phyloP scores from a whole-genome alignment of 2,329 filamentous ascomycete species.

The Neoarthrinium moseri region DNA sequence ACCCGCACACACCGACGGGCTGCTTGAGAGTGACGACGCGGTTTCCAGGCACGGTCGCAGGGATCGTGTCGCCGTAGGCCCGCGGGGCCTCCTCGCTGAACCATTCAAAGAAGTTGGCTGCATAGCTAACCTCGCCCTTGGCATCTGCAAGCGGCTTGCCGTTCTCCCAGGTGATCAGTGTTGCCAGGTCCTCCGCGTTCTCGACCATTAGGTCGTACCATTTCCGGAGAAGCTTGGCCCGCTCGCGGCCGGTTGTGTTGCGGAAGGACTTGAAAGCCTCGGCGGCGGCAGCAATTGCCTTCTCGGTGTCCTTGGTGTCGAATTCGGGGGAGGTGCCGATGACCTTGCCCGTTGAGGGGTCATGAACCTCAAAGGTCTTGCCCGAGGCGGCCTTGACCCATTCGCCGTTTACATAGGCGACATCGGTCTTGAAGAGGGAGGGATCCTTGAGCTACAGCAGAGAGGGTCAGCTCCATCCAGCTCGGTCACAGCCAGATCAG shows the following conservation, averaged over 20 bases:
- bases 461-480: constrained; percentile 8
- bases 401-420: constrained; percentile 86
- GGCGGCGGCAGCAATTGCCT: constrained; percentile 80
- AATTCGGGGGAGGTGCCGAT: constrained; percentile 88
- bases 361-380: constrained; percentile 85
- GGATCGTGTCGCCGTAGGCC: constrained; percentile 73
- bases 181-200: constrained; percentile 78
- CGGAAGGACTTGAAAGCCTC: constrained; percentile 72
- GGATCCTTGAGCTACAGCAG: constrained; percentile 66
- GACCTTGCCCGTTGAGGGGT: constrained; percentile 78
- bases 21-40: constrained; percentile 78
- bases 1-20: constrained; percentile 77
- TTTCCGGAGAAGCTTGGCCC: constrained; percentile 69
- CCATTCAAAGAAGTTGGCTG: constrained; percentile 77
- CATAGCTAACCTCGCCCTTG: constrained; percentile 69
- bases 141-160: constrained; percentile 80
- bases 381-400: constrained; percentile 85
- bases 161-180: constrained; percentile 85
- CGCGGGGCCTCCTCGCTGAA: constrained; percentile 77
- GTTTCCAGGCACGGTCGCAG: constrained; percentile 67
- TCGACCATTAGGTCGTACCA: constrained; percentile 82
- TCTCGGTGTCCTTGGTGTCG: constrained; percentile 71
- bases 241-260: constrained; percentile 70
- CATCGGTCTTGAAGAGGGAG: constrained; percentile 79
- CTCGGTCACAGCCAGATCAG: neutral